Evolutionary conservation across 352 stramenopile genomes (phyloP), one percentile per base, ranked within the genome.

Genomic region (Phytopythium cucurbitacearum): DNA sequence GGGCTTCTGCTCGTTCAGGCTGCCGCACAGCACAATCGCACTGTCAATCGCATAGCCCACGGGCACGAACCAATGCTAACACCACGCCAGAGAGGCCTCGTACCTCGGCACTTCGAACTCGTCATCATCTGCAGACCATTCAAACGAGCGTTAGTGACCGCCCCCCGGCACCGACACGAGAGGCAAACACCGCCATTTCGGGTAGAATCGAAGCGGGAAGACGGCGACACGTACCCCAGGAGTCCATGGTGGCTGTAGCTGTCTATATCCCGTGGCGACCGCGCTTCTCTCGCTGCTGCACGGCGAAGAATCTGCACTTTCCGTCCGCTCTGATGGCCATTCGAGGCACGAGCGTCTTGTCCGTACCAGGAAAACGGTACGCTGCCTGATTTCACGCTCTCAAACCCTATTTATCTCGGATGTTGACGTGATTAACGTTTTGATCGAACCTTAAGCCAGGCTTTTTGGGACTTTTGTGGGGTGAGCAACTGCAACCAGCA

Each of bases 61-160:
- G 5, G 33, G 39, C 28, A 39, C 4, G 56, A 13, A 42, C 39
- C 39, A n/a, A 36, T 11, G 12, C 1, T 43, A 43, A 43, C 11
- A n/a, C 39, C 11, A 12, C 11, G 39, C 2, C 7, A 44, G 49
- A 32, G 34, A 28, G 3, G 35, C 3, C 21, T 65, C 67, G 16
- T 61, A 78, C 69, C 57, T 55, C 45, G 79, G 81, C 69, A 92
- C 79, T 72, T 92, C 81, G 57, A 89, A 92, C 60, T 92, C 81
- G 48, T 92, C 81, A 57, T 92, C 81, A 60, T 92, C 81, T 92
- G 60, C 21, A 28, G 21, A 28, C 2, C 21, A 28, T 28, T 28
- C 21, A 28, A 28, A 28, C 21, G 21, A 28, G 21, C 21, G 21
- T 28, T 28, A 28, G 21, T 28, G 21, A 28, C 21, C 21, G 21